These are phyloP conservation scores for Coemansia sp. DNA, from an alignment of 192 early-diverging fungal species.

Conservation along the genomic window DNA sequence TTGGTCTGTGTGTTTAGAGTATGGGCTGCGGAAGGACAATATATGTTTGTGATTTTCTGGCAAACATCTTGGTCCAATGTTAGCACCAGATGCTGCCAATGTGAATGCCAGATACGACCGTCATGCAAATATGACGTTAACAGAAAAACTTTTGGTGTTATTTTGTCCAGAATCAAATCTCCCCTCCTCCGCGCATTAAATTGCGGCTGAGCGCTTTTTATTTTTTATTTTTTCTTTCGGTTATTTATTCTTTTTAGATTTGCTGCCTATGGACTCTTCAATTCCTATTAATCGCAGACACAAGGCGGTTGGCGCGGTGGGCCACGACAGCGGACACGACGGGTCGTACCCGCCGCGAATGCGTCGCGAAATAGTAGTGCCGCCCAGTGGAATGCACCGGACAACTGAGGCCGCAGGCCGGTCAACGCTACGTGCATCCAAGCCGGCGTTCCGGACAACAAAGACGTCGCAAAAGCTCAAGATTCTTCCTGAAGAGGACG, in stretches of 20 bases:
- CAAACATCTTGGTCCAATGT: neutral
- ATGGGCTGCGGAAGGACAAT: neutral
- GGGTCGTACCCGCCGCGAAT: slow-evolving; percentile 51
- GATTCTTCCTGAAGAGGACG: slow-evolving; percentile 77
- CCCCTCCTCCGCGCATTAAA: neutral
- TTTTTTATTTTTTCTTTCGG: slow-evolving; percentile 3
- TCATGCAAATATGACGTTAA: neutral
- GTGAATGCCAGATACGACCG: neutral
- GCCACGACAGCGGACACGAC: slow-evolving; percentile 23
- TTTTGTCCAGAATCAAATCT: neutral
- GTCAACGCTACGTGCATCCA: slow-evolving; percentile 34
- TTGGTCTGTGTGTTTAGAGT: neutral
- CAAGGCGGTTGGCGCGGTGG: slow-evolving; percentile 12
- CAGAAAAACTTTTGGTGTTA: too few relatives aligned
- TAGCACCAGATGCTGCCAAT: too few relatives aligned
- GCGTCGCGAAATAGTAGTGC: slow-evolving; percentile 52
- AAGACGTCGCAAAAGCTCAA: slow-evolving; percentile 92
- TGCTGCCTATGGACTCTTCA: slow-evolving; percentile 5
- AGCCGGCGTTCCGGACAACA: slow-evolving; percentile 81
- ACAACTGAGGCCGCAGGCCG: slow-evolving; percentile 28
- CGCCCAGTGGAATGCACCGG: slow-evolving; percentile 49
- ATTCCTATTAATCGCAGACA: slow-evolving; percentile 33
- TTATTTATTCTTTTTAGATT: neutral
- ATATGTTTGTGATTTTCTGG: neutral
- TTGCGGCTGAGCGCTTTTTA: neutral